Evolutionary conservation across 345 rosid species (phyloP), one percentile per base, ranked within the genome.

Genomic region (Microcos paniculata): DNA sequence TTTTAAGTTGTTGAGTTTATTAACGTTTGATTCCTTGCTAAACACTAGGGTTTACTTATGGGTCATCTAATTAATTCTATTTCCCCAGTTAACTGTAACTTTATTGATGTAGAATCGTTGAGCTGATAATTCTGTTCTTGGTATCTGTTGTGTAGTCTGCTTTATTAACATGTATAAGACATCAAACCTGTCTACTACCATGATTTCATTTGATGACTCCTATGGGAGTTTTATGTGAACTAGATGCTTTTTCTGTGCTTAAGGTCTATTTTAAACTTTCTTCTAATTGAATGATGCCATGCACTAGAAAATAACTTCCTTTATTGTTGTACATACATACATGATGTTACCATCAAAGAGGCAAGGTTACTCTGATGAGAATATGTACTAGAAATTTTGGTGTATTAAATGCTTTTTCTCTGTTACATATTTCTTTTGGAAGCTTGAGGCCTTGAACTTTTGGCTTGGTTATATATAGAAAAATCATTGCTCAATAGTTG

Each of bases 341-440:
- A n/a, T n/a, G n/a, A n/a, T 30, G 43, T 30, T 71, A 28, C 16
- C 68, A 40, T 40, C 24, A 23, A 21, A 43, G 28, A 33, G 58
- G 75, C 10, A 53, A 70, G 40, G 10, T 31, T 70, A 33, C 11
- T 8, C 46, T 59, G 53, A 43, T 58, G 69, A 40, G 38, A 35
- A 40, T 64, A n/a, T 64, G 23, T 38, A 64, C 49, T 62, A 33
- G n/a, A 33, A 2, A 35, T 35, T 13, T 42, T 65, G 70, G n/a
- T 42, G 8, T 42, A 42, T 42, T 26, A 38, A 67, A 67, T 45
- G 71, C 33, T 43, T 24, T 67, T 45, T 33, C 35, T 45, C 15
- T 67, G 71, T 67, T 67, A 26, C 42, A 42, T 65, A 65, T 65
- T 23, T 65, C 49, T 40, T 65, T 42, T 40, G n/a, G 43, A 40